Evolutionary conservation across 352 stramenopile genomes (phyloP), one percentile per base, ranked within the genome.

Genomic region (Phytopythium mirpurense): DNA sequence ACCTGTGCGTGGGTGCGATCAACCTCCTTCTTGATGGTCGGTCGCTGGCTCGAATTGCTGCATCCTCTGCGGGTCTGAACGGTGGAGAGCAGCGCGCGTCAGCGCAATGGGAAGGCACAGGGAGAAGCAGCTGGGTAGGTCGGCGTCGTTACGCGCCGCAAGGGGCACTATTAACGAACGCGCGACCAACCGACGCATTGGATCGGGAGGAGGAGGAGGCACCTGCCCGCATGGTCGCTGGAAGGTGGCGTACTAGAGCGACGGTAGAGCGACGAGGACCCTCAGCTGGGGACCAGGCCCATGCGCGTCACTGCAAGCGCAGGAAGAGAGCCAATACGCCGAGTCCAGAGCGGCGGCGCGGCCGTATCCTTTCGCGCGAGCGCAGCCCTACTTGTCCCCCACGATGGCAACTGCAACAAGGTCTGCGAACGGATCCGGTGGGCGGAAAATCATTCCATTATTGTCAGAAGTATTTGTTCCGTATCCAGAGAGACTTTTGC

Each of bases 61-160:
- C 7, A 2, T 9, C 12, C 37, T 10, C n/a, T 18, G 37, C 4
- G 37, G 37, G n/a, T 26, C 37, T 43, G 37, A 3, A 26, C 19
- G 21, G n/a, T n/a, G n/a, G n/a, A n/a, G n/a, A n/a, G n/a, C n/a
- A n/a, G n/a, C n/a, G n/a, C n/a, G n/a, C n/a, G n/a, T n/a, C n/a
- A n/a, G n/a, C n/a, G n/a, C n/a, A n/a, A n/a, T n/a, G n/a, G n/a
- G n/a, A n/a, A n/a, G n/a, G n/a, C n/a, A n/a, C n/a, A n/a, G n/a
- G n/a, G n/a, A n/a, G n/a, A n/a, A n/a, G n/a, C n/a, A n/a, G 40
- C 19, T 26, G 19, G 5, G 40, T 18, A 29, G 21, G n/a, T n/a
- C n/a, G 8, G n/a, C 40, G 44, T 51, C 29, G 44, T 51, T 51
- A 40, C 44, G 44, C 2, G 5, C 18, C 44, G 29, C 44, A 51